Evolutionary conservation across 768 basidiomycete species (phyloP).

Genomic region (Nevesoporus exiguus): DNA sequence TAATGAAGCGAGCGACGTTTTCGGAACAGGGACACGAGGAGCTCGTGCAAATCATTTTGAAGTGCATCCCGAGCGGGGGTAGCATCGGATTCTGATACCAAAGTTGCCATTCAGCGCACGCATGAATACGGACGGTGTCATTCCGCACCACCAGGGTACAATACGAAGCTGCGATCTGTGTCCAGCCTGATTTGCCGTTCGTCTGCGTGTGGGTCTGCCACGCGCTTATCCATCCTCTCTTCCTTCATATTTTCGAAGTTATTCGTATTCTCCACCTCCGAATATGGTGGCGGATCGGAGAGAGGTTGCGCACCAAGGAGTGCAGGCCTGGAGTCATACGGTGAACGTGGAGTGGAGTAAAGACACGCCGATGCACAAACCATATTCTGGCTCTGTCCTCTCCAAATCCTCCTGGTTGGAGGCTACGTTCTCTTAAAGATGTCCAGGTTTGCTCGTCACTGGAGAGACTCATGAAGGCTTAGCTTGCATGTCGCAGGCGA

Average conservation of each 20-base stretch:
- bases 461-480: slow-evolving; percentile 20
- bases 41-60: slow-evolving; percentile 62
- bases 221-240: not conserved
- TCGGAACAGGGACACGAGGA: slow-evolving; percentile 75
- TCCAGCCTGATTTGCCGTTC: slow-evolving; percentile 87
- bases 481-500: not conserved
- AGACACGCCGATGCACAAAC: slow-evolving; percentile 34
- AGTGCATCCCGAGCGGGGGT: slow-evolving; percentile 43
- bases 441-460: slow-evolving; percentile 42
- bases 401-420: slow-evolving; percentile 64
- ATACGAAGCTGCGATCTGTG: slow-evolving; percentile 89
- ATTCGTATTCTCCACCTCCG: slow-evolving; percentile 19
- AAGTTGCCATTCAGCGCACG: slow-evolving; percentile 5
- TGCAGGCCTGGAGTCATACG: slow-evolving; percentile 19
- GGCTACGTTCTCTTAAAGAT: slow-evolving; percentile 42
- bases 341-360: slow-evolving; percentile 20
- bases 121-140: slow-evolving; percentile 9
- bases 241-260: slow-evolving; percentile 3
- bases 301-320: slow-evolving; percentile 38
- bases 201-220: slow-evolving; percentile 52
- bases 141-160: slow-evolving; percentile 80
- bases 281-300: slow-evolving; percentile 32
- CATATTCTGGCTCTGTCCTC: slow-evolving; percentile 52
- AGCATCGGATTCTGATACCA: slow-evolving; percentile 17
- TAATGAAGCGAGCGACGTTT: slow-evolving; percentile 72